Evolutionary conservation across 1,284 basidiomycete genomes (phyloP).

Genomic region (Cryptococcus sp.): DNA sequence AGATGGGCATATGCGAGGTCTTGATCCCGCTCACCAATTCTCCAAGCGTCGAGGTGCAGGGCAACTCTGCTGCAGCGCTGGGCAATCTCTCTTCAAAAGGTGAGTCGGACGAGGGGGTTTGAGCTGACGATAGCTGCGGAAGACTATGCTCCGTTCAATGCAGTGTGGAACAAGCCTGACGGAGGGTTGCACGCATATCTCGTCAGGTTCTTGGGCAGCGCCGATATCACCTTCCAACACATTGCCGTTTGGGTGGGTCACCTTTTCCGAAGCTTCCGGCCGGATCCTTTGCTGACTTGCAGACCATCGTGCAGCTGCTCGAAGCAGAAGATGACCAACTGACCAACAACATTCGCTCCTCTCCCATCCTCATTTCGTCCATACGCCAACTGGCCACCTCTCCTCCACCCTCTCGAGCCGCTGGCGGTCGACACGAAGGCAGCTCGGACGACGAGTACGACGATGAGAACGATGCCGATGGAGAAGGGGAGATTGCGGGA

Average conservation of each 20-base stretch:
- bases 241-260: conserved; percentile 81
- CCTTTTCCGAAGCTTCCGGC: not conserved
- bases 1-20: conserved; percentile 98
- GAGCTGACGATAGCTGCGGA: conserved; percentile 57
- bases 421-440: conserved; percentile 49
- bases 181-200: conserved; percentile 96
- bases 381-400: conserved; percentile 75
- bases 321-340: conserved; percentile 91
- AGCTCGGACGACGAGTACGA: conserved; percentile 64
- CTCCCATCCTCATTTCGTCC: conserved; percentile 70
- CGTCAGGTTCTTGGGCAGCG: conserved; percentile 85
- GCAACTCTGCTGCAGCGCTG: conserved; percentile 94
- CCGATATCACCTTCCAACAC: conserved; percentile 99
- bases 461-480: conserved; percentile 55
- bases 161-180: conserved; percentile 96
- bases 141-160: conserved; percentile 96
- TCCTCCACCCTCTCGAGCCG: conserved; percentile 66
- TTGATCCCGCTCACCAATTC: conserved; percentile 95
- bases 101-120: conserved; percentile 31
- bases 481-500: conserved; percentile 65
- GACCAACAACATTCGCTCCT: conserved; percentile 79
- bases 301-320: conserved; percentile 89
- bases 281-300: conserved; percentile 1
- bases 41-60: conserved; percentile 94
- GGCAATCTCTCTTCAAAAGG: conserved; percentile 97